Conservation (phyloP, 1,139 yeast species). For the Magnusiomyces suaveolens region DNA sequence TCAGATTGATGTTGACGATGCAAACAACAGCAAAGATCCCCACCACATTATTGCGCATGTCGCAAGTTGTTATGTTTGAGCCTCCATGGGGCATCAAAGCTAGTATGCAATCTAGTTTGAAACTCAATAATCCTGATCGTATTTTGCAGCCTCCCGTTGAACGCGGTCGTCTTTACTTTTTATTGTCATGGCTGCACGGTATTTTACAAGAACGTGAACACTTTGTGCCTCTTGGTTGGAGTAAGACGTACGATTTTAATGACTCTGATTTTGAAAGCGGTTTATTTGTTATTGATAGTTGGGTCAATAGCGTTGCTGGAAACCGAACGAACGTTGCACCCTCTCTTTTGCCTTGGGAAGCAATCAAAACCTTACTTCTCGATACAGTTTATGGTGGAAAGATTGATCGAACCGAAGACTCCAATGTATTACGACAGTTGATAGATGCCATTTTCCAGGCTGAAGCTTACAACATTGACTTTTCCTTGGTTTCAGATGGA, state of each 20-base stretch:
- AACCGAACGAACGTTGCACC: conserved; percentile 39
- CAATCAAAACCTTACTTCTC: conserved; percentile 42
- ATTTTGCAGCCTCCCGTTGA: conserved; percentile 36
- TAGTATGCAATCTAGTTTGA: conserved; percentile 35
- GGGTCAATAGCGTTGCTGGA: conserved; percentile 30
- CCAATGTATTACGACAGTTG: conserved; percentile 25
- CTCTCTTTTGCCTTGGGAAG: conserved; percentile 48
- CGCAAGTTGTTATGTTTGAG: conserved; percentile 51
- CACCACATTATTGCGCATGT: conserved; percentile 41
- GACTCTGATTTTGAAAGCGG: conserved; percentile 64
- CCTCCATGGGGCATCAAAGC: conserved; percentile 51
- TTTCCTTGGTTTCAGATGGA: conserved; percentile 30
- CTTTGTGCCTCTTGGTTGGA: conserved; percentile 56
- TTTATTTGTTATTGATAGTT: conserved; percentile 36
- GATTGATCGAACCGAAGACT: conserved; percentile 44
- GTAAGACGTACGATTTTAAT: conserved; percentile 54
- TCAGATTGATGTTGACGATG: conserved; percentile 55
- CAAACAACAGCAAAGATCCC: conserved; percentile 46
- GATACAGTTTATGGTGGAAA: conserved; percentile 68
- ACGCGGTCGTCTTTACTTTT: conserved; percentile 41
- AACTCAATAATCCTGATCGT: conserved; percentile 21
- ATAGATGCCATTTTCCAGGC: conserved; percentile 30
- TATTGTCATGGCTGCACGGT: conserved; percentile 64
- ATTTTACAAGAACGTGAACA: conserved; percentile 49
- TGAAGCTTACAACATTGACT: conserved; percentile 33